Evolutionary conservation across 148 eudicot species (phyloP).

Genomic region (Linanthus parryae): DNA sequence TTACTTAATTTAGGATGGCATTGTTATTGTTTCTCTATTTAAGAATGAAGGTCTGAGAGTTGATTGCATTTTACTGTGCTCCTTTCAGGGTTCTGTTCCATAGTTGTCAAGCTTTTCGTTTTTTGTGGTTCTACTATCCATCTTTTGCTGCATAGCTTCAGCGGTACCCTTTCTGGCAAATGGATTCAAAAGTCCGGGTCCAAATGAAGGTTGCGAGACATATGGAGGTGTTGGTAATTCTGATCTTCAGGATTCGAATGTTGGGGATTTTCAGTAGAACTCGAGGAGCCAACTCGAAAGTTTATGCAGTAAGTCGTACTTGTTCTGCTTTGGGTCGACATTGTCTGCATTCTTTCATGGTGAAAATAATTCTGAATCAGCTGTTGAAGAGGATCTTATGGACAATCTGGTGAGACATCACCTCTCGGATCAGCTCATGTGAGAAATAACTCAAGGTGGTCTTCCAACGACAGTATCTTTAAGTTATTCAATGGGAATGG

Average conservation of each 20-base stretch:
- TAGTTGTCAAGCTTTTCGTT: no score
- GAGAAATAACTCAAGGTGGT: constrained; percentile 37
- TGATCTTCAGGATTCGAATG: no score
- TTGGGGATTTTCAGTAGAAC: no score
- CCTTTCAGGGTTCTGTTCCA: no score
- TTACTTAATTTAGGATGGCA: no score
- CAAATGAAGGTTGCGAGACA: constrained; percentile 32
- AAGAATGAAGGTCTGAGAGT: no score
- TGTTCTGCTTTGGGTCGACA: constrained; percentile 51
- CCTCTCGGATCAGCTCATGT: constrained; percentile 15
- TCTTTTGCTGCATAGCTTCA: constrained; percentile 25
- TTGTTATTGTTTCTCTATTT: no score
- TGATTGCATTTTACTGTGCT: no score
- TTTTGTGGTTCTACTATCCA: constrained; percentile 30
- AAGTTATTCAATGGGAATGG: constrained; percentile 30
- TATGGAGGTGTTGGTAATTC: no score
- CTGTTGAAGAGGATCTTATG: constrained; percentile 16
- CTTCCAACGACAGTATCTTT: constrained; percentile 29
- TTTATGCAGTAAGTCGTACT: constrained; percentile 34
- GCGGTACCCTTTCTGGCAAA: constrained; percentile 33
- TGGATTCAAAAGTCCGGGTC: constrained; percentile 19
- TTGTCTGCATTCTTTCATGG: constrained; percentile 31
- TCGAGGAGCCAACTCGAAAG: constrained; percentile 26
- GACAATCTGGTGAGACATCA: constrained; percentile 26
- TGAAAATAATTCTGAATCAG: constrained; percentile 17